Evolutionary conservation across 139 green algal species (phyloP), one percentile per base, ranked within the genome.

Genomic region (Micractinium sp.): DNA sequence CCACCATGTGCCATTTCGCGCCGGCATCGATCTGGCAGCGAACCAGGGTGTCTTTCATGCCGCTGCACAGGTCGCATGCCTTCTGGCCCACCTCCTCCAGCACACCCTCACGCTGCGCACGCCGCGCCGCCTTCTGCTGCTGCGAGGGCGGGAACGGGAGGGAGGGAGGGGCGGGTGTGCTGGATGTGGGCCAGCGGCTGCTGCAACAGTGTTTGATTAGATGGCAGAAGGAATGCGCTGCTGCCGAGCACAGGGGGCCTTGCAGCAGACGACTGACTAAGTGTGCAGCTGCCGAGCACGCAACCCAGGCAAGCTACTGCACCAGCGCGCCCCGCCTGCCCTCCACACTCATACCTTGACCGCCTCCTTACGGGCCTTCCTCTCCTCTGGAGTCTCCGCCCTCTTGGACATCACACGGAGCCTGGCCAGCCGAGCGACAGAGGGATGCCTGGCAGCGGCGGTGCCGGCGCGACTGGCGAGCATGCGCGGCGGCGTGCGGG

Each of bases 41-140:
- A 22, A 94, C 91, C 2, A 94, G 87, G 12, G 92, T 47, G 63
- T 93, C 86, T 9, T 86, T 75, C 41, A 53, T 18, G 12, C 47
- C 41, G 35, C 56, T 67, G 89, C 92, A 94, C 60, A 88, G 35
- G 53, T 90, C 85, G 81, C 92, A 94, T 0, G 35, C 12, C 76
- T 94, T 94, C 2, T 84, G 75, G 0, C 87, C 74, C 27, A 67
- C 36, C 23, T 85, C n/a, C 36, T 89, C n/a, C 25, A 82, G 77
- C 33, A 73, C 61, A 22, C 90, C 90, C 61, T 92, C 86, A 1
- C 89, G 61, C 81, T 91, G 89, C 35, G 89, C 82, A 18, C 90
- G 82, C 81, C 76, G 85, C 14, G 80, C 85, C 38, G 90, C 90
- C 76, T 94, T 94, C 18, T 88, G 66, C 33, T 79, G 41, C 85